Evolutionary conservation across 495 filamentous ascomycete species (phyloP).

Genomic region (Neurospora sp.): DNA sequence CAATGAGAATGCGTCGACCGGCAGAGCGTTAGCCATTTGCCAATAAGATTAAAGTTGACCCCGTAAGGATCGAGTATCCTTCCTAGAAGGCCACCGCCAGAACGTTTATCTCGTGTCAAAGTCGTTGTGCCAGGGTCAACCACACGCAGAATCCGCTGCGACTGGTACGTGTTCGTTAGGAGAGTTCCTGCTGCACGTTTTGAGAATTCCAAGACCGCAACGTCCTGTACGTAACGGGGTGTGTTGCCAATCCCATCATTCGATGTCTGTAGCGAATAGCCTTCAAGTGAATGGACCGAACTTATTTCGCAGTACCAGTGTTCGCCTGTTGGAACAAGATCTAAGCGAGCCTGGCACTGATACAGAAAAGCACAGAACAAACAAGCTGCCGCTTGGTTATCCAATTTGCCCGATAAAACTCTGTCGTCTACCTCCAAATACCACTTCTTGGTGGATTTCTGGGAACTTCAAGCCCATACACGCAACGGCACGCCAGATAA

Average conservation of each 20-base stretch:
- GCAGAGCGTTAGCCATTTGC: not conserved
- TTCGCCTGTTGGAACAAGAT: not conserved
- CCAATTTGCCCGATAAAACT: not conserved
- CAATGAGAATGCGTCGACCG: not conserved
- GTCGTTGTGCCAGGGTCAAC: not conserved
- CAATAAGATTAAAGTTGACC: not conserved
- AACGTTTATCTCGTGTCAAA: not conserved
- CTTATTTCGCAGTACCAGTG: not conserved
- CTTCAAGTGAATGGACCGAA: not conserved
- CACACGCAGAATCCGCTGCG: not conserved
- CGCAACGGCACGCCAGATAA: not conserved
- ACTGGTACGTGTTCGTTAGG: too few species aligned
- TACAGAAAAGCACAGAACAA: not conserved
- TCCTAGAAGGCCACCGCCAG: not conserved
- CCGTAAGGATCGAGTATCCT: not conserved
- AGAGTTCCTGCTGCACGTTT: rapidly evolving
- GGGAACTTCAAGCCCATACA: too few species aligned
- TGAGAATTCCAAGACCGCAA: not conserved
- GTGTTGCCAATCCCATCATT: not conserved
- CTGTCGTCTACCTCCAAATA: too few species aligned
- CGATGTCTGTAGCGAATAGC: not conserved
- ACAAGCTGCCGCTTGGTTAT: not conserved
- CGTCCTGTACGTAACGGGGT: not conserved
- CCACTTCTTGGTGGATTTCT: not conserved
- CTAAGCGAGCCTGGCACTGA: not conserved